phyloP scores from a whole-genome alignment of 2,329 filamentous ascomycete genomes.

The Aspergillus ochraceus region DNA sequence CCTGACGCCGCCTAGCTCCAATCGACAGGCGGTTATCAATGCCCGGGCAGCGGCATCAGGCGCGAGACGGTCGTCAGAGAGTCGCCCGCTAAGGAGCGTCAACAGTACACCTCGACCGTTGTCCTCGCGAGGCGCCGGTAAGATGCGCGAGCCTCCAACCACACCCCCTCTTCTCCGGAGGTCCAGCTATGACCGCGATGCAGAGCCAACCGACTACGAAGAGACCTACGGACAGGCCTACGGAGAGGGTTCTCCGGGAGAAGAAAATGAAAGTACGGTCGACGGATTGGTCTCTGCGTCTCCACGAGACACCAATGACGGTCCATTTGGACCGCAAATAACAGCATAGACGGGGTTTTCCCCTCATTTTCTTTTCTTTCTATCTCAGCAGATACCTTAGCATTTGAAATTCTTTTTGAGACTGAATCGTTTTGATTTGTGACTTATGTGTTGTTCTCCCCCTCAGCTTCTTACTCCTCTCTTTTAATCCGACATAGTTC shows the following conservation, averaged over 20 bases:
- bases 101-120: slow-evolving; percentile 30
- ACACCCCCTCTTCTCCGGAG: slow-evolving; percentile 59
- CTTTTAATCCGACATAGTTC: slow-evolving; percentile 20
- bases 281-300: slow-evolving; percentile 41
- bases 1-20: slow-evolving; percentile 83
- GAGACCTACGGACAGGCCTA: background rate
- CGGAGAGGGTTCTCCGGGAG: slow-evolving; percentile 49
- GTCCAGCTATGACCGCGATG: slow-evolving; percentile 60
- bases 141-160: slow-evolving; percentile 36
- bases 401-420: background rate
- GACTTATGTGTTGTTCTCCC: background rate
- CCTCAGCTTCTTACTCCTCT: slow-evolving; percentile 4
- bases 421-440: background rate
- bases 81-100: slow-evolving; percentile 33
- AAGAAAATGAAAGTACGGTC: slow-evolving; percentile 51
- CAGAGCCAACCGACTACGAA: slow-evolving; percentile 49
- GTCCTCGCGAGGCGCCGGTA: slow-evolving; percentile 32
- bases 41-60: slow-evolving; percentile 31
- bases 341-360: slow-evolving; percentile 15
- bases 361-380: slow-evolving; percentile 6
- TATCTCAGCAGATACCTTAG: slow-evolving; percentile 8
- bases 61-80: slow-evolving; percentile 34
- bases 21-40: slow-evolving; percentile 61
- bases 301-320: slow-evolving; percentile 28
- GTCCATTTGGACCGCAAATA: slow-evolving; percentile 35